These are phyloP conservation scores for Fraxinus velutina DNA, from an alignment of 305 asterid species.

Conservation along the genomic window DNA sequence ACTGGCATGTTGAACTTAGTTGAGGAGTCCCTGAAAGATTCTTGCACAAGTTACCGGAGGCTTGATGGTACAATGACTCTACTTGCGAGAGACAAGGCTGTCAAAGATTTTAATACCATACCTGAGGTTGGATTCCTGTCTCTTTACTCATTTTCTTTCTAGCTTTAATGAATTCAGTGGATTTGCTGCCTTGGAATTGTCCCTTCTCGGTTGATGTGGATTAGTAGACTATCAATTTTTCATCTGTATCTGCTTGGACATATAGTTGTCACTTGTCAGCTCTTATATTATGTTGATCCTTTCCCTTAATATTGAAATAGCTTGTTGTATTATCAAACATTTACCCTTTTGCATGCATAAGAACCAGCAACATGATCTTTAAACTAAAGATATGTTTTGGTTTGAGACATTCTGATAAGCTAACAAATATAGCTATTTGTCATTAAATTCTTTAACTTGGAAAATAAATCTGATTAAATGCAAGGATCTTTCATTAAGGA, in stretches of 20 bases:
- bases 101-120: constrained; percentile 80
- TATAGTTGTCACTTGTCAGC: neutral
- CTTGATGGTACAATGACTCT: constrained; percentile 97
- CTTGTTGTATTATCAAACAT: neutral
- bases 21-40: constrained; percentile 61
- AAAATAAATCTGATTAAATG: neutral
- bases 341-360: neutral
- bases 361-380: neutral
- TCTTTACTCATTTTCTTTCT: constrained; percentile 8
- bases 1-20: constrained; percentile 89
- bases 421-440: neutral
- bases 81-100: constrained; percentile 87
- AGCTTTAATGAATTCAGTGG: neutral
- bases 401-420: neutral
- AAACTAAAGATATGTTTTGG: neutral
- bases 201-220: neutral
- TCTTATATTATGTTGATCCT: neutral
- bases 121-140: constrained; percentile 63
- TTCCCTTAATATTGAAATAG: neutral
- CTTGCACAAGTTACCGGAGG: constrained; percentile 57
- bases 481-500: neutral
- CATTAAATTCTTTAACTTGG: neutral
- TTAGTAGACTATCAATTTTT: constrained; percentile 6
- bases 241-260: neutral
- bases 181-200: constrained; percentile 1